phyloP scores from a whole-genome alignment of 169 alveolate species.

The Plasmodium cynomolgi region DNA sequence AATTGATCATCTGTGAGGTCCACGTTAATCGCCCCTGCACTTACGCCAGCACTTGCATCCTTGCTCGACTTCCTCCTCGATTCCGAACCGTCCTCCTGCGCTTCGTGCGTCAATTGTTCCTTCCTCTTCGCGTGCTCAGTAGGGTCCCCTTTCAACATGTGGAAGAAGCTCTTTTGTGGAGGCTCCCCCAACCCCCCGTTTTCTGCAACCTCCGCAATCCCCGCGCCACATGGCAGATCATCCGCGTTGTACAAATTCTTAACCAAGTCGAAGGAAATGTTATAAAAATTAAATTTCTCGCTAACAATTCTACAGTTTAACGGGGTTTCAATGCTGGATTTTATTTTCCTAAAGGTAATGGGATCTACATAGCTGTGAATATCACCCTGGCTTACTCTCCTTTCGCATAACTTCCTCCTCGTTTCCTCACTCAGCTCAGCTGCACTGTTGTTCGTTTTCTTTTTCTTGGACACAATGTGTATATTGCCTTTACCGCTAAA shows the following conservation, averaged over 20 bases:
- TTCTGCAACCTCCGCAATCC: not conserved
- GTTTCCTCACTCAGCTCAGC: not conserved
- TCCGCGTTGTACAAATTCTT: slow-evolving; percentile 25
- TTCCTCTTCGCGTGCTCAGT: not conserved
- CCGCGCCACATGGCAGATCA: not conserved
- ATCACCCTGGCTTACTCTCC: not conserved
- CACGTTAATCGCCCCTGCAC: not conserved
- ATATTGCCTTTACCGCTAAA: slow-evolving; percentile 1
- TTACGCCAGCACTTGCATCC: not conserved
- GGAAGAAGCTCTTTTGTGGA: not conserved
- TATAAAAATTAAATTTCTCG: slow-evolving; percentile 37
- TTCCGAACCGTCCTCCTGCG: not conserved
- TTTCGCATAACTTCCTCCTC: not conserved
- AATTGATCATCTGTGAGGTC: not conserved
- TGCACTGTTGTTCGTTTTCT: not conserved
- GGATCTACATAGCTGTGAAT: slow-evolving; percentile 32
- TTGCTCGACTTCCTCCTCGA: not conserved
- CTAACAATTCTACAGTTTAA: slow-evolving; percentile 61
- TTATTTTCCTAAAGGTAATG: slow-evolving; percentile 47
- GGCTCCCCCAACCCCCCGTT: not conserved
- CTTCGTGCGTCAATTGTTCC: not conserved
- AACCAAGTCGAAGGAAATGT: slow-evolving; percentile 67
- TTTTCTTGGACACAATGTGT: slow-evolving; percentile 13
- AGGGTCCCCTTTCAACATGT: not conserved
- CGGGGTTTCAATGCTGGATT: slow-evolving; percentile 69